Base-by-base conservation (phyloP, 495 filamentous ascomycete species). In the Thermochaetoides thermophila region DNA sequence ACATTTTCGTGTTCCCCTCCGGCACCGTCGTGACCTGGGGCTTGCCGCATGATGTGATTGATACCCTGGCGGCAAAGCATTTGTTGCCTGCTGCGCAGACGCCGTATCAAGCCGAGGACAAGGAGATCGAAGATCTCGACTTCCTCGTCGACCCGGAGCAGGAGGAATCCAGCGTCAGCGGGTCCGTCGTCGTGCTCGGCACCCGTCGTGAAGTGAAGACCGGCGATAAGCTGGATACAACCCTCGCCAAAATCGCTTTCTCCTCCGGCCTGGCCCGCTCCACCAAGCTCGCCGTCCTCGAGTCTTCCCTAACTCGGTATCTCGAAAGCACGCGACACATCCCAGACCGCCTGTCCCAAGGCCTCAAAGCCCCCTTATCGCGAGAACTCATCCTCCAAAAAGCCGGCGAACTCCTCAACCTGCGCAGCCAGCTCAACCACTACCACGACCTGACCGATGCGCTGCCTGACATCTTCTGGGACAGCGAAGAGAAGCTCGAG, bases 381-480 rank as follows among this genome's bases (percentile, higher is more conserved):
- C 45, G 48, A 23, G 42, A 35, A 8, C 29, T 52, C 23, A 84
- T 96, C 43, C 68, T 95, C 16, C 76, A 80, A 35, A 96, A 96
- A 51, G 95, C 89, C 0, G 89, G 87, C 17, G 81, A 95, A 46
- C 67, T 97, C n/a, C 66, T 97, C 7, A 78, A 73, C 49, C 72
- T 96, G 21, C 76, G 89, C 19, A 85, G 85, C 5, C 87, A 94
- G 49, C 62, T 97, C 29, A 97, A 97, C 50, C 79, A 96, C 31
- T 95, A 95, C 57, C 91, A 85, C 5, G 89, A 97, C 50, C 69
- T 97, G 31, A 97, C 89, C 0, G 89, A 97, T 57, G 84, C 82
- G 11, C 66, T 96, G 5, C 89, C 89, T 0, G 89, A 97, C 56
- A 68, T 97, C 17, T 95, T 97, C 56, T 97, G 89, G 89, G 89